Percentiles rank a stretch among this genome's conserved stretches.
Evolutionary conservation across 2,329 filamentous ascomycete species (phyloP).

Genomic region (Falciphora oryzae): DNA sequence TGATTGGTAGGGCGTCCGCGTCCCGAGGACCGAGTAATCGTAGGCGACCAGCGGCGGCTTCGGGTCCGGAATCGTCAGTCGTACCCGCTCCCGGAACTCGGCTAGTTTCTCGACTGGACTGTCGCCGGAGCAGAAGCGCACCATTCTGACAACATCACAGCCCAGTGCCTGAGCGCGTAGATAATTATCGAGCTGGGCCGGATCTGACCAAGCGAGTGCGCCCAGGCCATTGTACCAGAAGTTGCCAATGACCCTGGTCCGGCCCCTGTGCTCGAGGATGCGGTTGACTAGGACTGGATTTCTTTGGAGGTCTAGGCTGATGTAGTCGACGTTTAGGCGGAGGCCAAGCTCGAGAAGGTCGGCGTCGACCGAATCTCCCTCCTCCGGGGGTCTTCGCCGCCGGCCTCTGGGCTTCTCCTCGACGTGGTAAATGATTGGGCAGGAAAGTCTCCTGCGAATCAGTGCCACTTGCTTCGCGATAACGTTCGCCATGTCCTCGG

Average conservation of each 20-base stretch:
- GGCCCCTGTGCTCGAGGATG: slow-evolving; percentile 46
- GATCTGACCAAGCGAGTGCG: slow-evolving; percentile 49
- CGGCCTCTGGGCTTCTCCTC: slow-evolving; percentile 43
- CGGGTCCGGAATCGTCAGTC: slow-evolving; percentile 34
- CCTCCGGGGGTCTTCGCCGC: slow-evolving; percentile 29
- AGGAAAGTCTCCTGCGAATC: slow-evolving; percentile 48
- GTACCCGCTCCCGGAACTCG: slow-evolving; percentile 43
- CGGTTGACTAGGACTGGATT: slow-evolving; percentile 41
- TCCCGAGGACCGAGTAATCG: slow-evolving; percentile 39
- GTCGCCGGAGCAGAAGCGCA: slow-evolving; percentile 51
- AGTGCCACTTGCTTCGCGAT: slow-evolving; percentile 51
- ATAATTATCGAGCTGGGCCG: slow-evolving; percentile 47
- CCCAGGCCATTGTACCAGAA: slow-evolving; percentile 41
- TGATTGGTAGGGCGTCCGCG: slow-evolving; percentile 33
- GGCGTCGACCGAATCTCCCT: slow-evolving; percentile 42
- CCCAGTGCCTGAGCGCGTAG: slow-evolving; percentile 47
- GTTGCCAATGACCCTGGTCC: slow-evolving; percentile 56
- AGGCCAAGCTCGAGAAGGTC: slow-evolving; percentile 57
- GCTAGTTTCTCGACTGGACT: slow-evolving; percentile 44
- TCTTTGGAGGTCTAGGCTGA: slow-evolving; percentile 57
- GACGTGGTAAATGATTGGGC: slow-evolving; percentile 53
- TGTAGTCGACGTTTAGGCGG: slow-evolving; percentile 59
- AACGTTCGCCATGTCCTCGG: slow-evolving; percentile 38
- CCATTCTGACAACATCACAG: slow-evolving; percentile 57
- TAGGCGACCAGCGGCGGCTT: slow-evolving; percentile 44